Conservation (phyloP, 441 rosid genomes). For the Biscutella auriculata region DNA sequence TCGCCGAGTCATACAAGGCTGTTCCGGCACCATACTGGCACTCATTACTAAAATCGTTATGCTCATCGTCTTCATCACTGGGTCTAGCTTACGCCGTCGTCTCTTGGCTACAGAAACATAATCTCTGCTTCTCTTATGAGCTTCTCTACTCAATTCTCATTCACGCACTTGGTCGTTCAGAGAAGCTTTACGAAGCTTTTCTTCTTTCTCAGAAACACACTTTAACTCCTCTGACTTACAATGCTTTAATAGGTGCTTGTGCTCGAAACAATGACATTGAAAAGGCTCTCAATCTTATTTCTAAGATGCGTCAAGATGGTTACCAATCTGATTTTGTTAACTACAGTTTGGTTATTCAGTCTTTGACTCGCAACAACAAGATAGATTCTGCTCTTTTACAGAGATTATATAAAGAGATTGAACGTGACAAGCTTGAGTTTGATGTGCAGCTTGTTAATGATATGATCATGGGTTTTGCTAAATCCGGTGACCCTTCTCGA, state of each 20-base stretch:
- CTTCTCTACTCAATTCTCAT: conserved; percentile 83
- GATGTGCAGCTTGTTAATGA: conserved; percentile 77
- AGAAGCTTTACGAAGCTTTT: conserved; percentile 92
- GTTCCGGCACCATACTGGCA: conserved; percentile 94
- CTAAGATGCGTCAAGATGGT: conserved; percentile 81
- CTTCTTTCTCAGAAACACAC: conserved; percentile 67
- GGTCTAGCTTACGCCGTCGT: conserved; percentile 72
- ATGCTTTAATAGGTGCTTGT: conserved; percentile 83
- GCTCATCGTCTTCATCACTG: conserved; percentile 46
- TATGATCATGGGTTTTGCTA: conserved; percentile 73
- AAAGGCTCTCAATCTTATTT: conserved; percentile 78
- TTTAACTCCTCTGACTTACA: conserved; percentile 79
- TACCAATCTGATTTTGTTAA: conserved; percentile 77
- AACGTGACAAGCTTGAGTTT: conserved; percentile 59
- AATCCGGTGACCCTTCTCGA: conserved; percentile 53
- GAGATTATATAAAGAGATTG: conserved; percentile 60
- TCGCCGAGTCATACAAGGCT: conserved; percentile 82
- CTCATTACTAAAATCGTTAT: conserved; percentile 58
- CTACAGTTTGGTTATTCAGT: conserved; percentile 74
- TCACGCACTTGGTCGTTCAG: conserved; percentile 86
- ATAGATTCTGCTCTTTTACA: conserved; percentile 60
- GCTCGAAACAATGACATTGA: conserved; percentile 77
- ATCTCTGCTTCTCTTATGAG: conserved; percentile 90
- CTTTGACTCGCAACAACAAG: conserved; percentile 50
- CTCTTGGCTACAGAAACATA: conserved; percentile 78